Conservation (phyloP, 208 protist genomes). For the Endotrypanum monterogeii region DNA sequence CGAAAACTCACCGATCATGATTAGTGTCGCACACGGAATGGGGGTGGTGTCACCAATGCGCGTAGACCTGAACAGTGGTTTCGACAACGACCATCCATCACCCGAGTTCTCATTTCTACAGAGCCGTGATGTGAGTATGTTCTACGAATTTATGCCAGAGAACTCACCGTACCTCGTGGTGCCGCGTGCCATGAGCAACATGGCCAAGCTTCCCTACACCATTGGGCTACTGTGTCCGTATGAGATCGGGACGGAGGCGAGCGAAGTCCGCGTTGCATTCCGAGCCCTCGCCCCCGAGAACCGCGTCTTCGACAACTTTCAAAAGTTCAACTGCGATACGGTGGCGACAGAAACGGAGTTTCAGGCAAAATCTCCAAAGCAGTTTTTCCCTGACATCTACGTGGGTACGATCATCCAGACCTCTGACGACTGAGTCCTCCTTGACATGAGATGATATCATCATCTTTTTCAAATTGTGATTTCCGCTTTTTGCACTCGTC, state of each 20-base stretch:
- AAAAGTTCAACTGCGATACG: conserved; percentile 61
- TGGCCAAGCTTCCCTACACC: conserved; percentile 58
- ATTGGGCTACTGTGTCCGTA: conserved; percentile 56
- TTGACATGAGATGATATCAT: too few relatives aligned
- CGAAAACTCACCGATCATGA: conserved; percentile 76
- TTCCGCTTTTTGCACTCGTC: not conserved
- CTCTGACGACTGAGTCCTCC: conserved; percentile 34
- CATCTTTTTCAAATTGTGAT: not conserved
- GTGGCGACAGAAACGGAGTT: conserved; percentile 73
- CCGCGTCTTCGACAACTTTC: conserved; percentile 75
- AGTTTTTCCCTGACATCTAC: conserved; percentile 88
- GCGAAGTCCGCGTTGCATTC: conserved; percentile 61
- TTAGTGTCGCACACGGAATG: conserved; percentile 71
- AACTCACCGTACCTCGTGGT: conserved; percentile 83
- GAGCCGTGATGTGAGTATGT: conserved; percentile 74
- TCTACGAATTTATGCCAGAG: conserved; percentile 75
- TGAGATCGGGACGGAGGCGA: conserved; percentile 60
- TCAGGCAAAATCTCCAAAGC: conserved; percentile 58
- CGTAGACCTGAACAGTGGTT: conserved; percentile 75
- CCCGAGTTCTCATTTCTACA: conserved; percentile 76
- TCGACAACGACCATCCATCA: conserved; percentile 78
- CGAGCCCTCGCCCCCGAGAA: conserved; percentile 59
- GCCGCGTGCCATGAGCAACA: conserved; percentile 61
- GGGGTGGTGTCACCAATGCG: conserved; percentile 47
- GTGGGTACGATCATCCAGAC: conserved; percentile 73